These are phyloP conservation scores for Hanseniaspora taiwanica DNA, from an alignment of 805 yeast genomes.

Conservation along the genomic window DNA sequence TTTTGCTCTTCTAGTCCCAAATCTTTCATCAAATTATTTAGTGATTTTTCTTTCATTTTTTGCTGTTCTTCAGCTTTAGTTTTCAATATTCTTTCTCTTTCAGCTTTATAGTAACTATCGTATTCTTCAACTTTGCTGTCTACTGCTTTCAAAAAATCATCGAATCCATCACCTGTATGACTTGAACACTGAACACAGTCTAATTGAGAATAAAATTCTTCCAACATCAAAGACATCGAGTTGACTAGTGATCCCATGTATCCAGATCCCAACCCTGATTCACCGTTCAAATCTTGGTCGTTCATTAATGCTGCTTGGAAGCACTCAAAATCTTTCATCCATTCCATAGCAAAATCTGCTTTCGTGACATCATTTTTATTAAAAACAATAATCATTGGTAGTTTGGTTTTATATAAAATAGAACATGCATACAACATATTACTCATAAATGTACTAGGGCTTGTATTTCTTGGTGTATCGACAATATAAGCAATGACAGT, in stretches of 20 bases:
- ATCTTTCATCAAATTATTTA: conserved; percentile 72
- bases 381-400: conserved; percentile 94
- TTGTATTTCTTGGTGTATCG: conserved; percentile 88
- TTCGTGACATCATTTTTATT: conserved; percentile 85
- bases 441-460: conserved; percentile 95
- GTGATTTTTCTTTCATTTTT: conserved; percentile 53
- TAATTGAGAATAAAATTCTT: conserved; percentile 85
- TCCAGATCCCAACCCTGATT: conserved; percentile 45
- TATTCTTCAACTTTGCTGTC: conserved; percentile 82
- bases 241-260: conserved; percentile 90
- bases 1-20: conserved; percentile 45
- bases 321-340: conserved; percentile 95
- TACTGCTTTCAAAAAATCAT: conserved; percentile 74
- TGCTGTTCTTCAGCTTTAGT: conserved; percentile 68
- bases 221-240: conserved; percentile 91
- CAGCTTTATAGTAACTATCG: conserved; percentile 67
- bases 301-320: conserved; percentile 68
- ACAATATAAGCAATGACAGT: conserved; percentile 92
- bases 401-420: conserved; percentile 83
- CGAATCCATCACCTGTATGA: conserved; percentile 88
- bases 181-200: conserved; percentile 91
- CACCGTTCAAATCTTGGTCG: conserved; percentile 54
- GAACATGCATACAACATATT: conserved; percentile 98
- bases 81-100: conserved; percentile 68
- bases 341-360: conserved; percentile 78